These are phyloP conservation scores for Pezicula carpinea DNA, from an alignment of 2,329 filamentous ascomycete genomes.

Conservation along the genomic window DNA sequence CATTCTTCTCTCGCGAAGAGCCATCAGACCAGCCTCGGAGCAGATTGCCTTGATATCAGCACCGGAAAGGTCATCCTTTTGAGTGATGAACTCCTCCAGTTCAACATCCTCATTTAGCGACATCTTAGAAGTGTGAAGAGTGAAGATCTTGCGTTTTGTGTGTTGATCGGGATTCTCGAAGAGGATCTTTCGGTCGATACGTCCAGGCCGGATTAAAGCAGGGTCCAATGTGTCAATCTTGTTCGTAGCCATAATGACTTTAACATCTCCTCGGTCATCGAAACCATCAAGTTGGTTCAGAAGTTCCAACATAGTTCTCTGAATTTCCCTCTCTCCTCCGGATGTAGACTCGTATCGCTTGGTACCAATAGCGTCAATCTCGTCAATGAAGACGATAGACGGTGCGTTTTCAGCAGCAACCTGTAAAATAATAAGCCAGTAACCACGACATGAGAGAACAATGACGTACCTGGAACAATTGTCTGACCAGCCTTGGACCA, in stretches of 20 bases:
- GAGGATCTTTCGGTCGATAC: conserved; percentile 96
- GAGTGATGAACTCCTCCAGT: conserved; percentile 94
- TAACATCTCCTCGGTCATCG: conserved; percentile 97
- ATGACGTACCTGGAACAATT: conserved; percentile 76
- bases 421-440: conserved; percentile 35
- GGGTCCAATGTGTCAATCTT: conserved; percentile 98
- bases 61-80: conserved; percentile 96
- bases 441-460: not conserved
- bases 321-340: conserved; percentile 93
- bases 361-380: conserved; percentile 97
- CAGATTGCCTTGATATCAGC: conserved; percentile 99
- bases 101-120: conserved; percentile 95
- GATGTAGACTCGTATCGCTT: conserved; percentile 98
- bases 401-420: conserved; percentile 94
- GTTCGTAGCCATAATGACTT: conserved; percentile 99
- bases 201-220: conserved; percentile 89
- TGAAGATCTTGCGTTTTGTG: conserved; percentile 97
- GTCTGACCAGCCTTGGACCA: conserved; percentile 87
- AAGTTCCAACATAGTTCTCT: conserved; percentile 96
- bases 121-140: conserved; percentile 98
- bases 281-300: conserved; percentile 98
- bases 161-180: conserved; percentile 72
- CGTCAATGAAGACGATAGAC: conserved; percentile 97
- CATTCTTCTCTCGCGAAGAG: conserved; percentile 92
- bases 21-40: conserved; percentile 92